These are phyloP conservation scores for Marasmius sp. DNA, from an alignment of 1,284 basidiomycete genomes.

Conservation along the genomic window DNA sequence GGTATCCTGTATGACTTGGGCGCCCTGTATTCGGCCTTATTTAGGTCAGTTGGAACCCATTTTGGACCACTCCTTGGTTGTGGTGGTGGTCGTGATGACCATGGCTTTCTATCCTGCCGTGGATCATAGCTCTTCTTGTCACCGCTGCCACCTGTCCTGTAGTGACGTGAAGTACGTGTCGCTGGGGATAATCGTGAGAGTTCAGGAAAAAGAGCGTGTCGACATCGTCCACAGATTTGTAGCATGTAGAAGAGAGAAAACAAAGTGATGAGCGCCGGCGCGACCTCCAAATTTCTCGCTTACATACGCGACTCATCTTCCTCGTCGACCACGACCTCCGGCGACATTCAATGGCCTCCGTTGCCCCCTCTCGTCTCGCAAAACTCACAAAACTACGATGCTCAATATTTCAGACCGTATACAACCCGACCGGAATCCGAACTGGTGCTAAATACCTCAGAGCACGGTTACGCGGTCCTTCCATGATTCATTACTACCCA, in stretches of 20 bases:
- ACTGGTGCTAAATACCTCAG: constrained; percentile 87
- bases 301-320: background rate
- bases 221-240: background rate
- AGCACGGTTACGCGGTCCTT: constrained; percentile 70
- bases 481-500: constrained; percentile 80
- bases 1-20: background rate
- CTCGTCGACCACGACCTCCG: background rate
- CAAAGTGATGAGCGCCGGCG: background rate
- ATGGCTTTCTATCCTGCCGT: background rate
- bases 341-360: constrained; percentile 27
- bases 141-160: background rate
- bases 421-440: constrained; percentile 75
- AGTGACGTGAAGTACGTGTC: background rate
- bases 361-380: constrained; percentile 45
- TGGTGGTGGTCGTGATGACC: background rate
- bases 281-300: background rate
- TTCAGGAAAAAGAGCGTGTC: background rate
- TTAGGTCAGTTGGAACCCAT: no score
- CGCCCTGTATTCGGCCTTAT: background rate
- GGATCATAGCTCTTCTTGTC: background rate
- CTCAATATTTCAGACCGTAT: constrained; percentile 80
- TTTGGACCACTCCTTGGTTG: no score
- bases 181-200: background rate
- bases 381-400: constrained; percentile 61
- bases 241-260: background rate